These are phyloP conservation scores for Kurtzmaniella fragi DNA, from an alignment of 805 yeast genomes.

Conservation along the genomic window DNA sequence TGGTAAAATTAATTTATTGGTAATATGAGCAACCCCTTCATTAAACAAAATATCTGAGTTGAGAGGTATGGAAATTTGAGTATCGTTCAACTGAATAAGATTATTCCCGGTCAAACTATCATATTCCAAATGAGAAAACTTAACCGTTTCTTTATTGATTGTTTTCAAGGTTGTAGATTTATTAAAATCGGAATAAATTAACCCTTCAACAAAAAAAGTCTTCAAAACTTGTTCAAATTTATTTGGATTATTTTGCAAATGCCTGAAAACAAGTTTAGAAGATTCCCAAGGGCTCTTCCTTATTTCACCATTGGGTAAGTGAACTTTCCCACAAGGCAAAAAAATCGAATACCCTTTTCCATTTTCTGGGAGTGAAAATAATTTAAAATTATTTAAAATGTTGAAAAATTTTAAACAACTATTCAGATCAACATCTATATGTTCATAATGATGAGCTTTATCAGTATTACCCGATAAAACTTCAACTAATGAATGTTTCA, in stretches of 20 bases:
- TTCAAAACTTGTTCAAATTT: conserved; percentile 50
- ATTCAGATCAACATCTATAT: conserved; percentile 28
- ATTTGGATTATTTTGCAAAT: conserved; percentile 48
- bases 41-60: conserved; percentile 67
- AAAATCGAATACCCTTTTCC: conserved; percentile 66
- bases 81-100: conserved; percentile 24
- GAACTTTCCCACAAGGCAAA: conserved; percentile 59
- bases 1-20: conserved; percentile 56
- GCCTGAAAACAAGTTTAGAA: conserved; percentile 55
- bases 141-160: conserved; percentile 24
- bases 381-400: conserved; percentile 47
- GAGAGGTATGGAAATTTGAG: conserved; percentile 29
- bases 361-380: conserved; percentile 51
- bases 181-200: conserved; percentile 60
- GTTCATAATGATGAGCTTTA: conserved; percentile 20
- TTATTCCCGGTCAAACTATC: conserved; percentile 16
- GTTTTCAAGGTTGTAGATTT: conserved; percentile 15
- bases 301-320: not conserved
- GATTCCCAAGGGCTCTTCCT: conserved; percentile 52
- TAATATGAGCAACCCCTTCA: conserved; percentile 81
- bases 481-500: conserved; percentile 58
- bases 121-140: conserved; percentile 14
- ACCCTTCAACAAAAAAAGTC: conserved; percentile 55
- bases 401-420: conserved; percentile 60
- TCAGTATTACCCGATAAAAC: conserved; percentile 29